Evolutionary conservation across 2,329 filamentous ascomycete genomes (phyloP).

Genomic region (Teratosphaeria viscida): DNA sequence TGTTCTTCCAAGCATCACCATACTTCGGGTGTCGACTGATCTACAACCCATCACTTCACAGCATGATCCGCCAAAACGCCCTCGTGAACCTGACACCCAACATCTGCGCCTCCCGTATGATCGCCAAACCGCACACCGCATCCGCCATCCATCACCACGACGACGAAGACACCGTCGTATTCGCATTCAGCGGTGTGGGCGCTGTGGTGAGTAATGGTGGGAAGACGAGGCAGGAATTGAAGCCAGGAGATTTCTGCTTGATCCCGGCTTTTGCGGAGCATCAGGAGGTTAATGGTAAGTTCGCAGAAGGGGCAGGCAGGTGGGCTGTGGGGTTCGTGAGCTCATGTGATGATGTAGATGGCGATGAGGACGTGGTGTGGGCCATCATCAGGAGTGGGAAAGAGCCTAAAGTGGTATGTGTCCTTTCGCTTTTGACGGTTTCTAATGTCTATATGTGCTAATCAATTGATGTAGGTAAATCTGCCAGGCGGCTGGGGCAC

Average conservation of each 20-base stretch:
- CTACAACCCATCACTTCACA: no score
- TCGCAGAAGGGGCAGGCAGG: conserved; percentile 50
- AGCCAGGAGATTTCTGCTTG: conserved; percentile 57
- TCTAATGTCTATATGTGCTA: not conserved
- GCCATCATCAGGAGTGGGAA: conserved; percentile 54
- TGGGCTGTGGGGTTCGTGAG: conserved; percentile 60
- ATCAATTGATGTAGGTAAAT: not conserved
- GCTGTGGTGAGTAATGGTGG: conserved; percentile 49
- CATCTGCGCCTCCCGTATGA: conserved; percentile 57
- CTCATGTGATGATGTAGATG: conserved; percentile 55
- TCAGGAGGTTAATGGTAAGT: conserved; percentile 55
- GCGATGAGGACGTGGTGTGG: conserved; percentile 52
- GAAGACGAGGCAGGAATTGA: conserved; percentile 47
- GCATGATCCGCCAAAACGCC: conserved; percentile 45
- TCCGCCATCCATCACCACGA: conserved; percentile 60
- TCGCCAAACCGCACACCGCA: conserved; percentile 51
- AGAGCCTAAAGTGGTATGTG: conserved; percentile 41
- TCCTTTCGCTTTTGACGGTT: not conserved
- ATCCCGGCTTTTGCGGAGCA: conserved; percentile 62
- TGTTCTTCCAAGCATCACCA: no score
- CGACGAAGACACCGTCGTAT: conserved; percentile 58
- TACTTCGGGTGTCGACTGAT: no score
- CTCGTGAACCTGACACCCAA: conserved; percentile 53
- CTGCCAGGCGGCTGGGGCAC: not conserved
- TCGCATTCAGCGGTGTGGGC: conserved; percentile 49